A percentile compares a stretch with the other conserved stretches of the same genome.
Conservation (phyloP, 768 basidiomycete species). For the Tylopilus felleus region DNA sequence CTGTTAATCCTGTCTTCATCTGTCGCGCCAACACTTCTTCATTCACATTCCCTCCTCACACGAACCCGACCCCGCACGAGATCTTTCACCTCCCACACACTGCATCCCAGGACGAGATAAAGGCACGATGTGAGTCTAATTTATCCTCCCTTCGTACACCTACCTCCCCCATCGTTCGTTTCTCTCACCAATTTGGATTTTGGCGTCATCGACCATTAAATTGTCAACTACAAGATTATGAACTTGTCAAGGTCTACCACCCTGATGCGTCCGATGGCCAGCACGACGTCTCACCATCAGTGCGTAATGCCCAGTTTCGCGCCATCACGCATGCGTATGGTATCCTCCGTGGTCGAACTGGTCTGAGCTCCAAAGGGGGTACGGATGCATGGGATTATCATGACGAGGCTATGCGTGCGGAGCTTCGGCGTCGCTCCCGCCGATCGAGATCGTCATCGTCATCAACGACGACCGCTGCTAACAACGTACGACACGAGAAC, state of each 20-base stretch:
- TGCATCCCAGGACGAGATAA: slow-evolving; percentile 60
- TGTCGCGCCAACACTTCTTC: slow-evolving; percentile 16
- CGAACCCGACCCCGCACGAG: slow-evolving; percentile 62
- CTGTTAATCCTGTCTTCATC: background rate
- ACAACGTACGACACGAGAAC: background rate
- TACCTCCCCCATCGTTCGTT: background rate
- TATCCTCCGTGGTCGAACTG: slow-evolving; percentile 20
- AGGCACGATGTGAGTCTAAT: slow-evolving; percentile 56
- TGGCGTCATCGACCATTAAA: background rate
- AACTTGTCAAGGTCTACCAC: slow-evolving; percentile 68
- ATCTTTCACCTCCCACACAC: slow-evolving; percentile 63
- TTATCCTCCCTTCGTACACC: background rate
- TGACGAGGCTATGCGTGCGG: slow-evolving; percentile 46
- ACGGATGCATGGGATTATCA: slow-evolving; percentile 1
- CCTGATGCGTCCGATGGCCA: slow-evolving; percentile 54
- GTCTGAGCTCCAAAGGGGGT: background rate
- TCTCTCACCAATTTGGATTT: background rate
- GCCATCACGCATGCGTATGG: slow-evolving; percentile 65
- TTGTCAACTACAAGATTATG: slow-evolving; percentile 51
- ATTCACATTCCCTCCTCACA: slow-evolving; percentile 51
- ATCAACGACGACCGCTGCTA: slow-evolving; percentile 20
- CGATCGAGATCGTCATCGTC: slow-evolving; percentile 19
- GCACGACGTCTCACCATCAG: slow-evolving; percentile 37
- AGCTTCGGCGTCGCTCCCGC: slow-evolving; percentile 48
- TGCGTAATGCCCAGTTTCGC: slow-evolving; percentile 61